Conservation (phyloP, 331 rosid genomes). For the Malus hybrid region DNA sequence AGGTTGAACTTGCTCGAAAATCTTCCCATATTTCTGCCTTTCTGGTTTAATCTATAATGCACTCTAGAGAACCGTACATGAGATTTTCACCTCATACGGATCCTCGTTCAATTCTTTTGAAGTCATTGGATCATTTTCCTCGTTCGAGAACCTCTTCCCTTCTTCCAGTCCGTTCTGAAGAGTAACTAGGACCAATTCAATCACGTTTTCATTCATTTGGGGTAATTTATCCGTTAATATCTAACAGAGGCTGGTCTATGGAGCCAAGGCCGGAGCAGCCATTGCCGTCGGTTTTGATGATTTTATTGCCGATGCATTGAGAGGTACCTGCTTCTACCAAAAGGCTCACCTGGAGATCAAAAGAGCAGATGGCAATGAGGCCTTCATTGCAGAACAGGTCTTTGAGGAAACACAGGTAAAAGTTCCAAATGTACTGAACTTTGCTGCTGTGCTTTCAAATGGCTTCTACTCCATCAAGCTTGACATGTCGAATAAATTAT, state of each 20-base stretch:
- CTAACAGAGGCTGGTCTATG: neutral
- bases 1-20: neutral
- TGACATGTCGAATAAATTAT: neutral
- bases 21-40: neutral
- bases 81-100: too few species aligned
- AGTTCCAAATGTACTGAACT: neutral
- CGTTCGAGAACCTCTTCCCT: too few species aligned
- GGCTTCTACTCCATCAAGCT: neutral
- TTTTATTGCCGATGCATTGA: neutral
- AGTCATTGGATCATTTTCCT: too few species aligned
- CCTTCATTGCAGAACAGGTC: neutral
- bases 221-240: neutral
- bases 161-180: too few species aligned
- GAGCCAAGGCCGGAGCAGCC: conserved; percentile 1
- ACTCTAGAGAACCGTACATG: too few species aligned
- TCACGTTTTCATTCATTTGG: too few species aligned
- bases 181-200: too few species aligned
- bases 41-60: neutral
- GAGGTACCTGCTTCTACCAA: neutral
- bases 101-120: too few species aligned
- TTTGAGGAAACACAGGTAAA: neutral
- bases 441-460: neutral
- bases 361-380: neutral
- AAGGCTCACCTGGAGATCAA: neutral
- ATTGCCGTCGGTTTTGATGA: neutral